Evolutionary conservation across 1,139 yeast species (phyloP), one percentile per base, ranked within the genome.

Genomic region (Yamadazyma membranifaciens): DNA sequence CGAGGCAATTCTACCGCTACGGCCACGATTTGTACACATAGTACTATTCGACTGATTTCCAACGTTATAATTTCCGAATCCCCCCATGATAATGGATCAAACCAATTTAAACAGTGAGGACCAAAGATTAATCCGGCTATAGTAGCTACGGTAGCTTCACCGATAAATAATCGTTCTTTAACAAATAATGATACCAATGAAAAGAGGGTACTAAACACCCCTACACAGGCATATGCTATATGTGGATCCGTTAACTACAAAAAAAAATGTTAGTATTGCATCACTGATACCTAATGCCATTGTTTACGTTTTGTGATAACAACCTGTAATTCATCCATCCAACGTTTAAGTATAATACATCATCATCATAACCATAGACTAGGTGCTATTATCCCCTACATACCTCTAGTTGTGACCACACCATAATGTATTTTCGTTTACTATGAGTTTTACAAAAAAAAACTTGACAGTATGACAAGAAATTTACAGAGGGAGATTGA

Each of bases 1-100:
- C 87, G 81, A 14, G 98, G 98, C 62, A 92, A 71, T 64, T 92
- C 98, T 31, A 92, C 98, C 1, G 98, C 96, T 35, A 91, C 98
- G 10, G 98, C 98, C 54, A 92, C 95, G 55, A 92, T 92, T 67
- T 92, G 98, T 41, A 92, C 81, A 60, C 95, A 87, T 52, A 92
- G 68, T 10, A 91, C 95, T 17, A 92, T 80, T 46, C 98, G 76
- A 47, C 95, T 84, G 22, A 92, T 75, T 59, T 92, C 98, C 48
- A 92, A 68, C 0, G 98, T 92, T 48, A 92, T 83, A 45, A 76
- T 75, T 57, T 89, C 96, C 3, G 87, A 69, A 56, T 91, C 87
- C 1, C 98, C 98, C 98, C 98, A 92, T 15, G 81, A 70, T 9
- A 81, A 63, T 2, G 98, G 98, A 45, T 84, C 64, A 55, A 92